A percentile compares a stretch with the other conserved stretches of the same genome.
phyloP scores from a whole-genome alignment of 257 asterid species.

The Gynochthodes officinalis region DNA sequence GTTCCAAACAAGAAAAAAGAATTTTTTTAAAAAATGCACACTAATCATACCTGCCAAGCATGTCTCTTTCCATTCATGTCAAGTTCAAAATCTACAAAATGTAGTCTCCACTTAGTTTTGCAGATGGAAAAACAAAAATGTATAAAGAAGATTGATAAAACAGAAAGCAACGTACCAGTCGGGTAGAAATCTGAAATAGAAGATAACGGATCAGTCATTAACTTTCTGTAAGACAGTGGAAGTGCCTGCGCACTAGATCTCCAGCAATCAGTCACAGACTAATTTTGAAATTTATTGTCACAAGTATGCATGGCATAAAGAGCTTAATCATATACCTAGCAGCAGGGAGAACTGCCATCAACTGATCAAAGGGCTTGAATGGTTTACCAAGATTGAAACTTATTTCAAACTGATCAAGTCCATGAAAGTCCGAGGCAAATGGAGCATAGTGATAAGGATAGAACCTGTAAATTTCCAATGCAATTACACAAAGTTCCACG shows the following conservation, averaged over 20 bases:
- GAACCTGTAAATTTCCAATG: slow-evolving; percentile 38
- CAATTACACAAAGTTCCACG: not conserved
- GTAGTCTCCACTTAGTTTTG: slow-evolving; percentile 8
- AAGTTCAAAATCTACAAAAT: slow-evolving; percentile 49
- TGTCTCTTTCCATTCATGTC: slow-evolving; percentile 58
- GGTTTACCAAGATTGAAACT: slow-evolving; percentile 54
- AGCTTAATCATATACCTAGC: slow-evolving; percentile 44
- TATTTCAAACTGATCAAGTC: slow-evolving; percentile 38
- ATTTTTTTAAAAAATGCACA: not conserved
- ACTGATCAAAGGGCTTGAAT: slow-evolving; percentile 65
- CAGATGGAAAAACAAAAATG: not conserved
- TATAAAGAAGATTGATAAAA: slow-evolving; percentile 4
- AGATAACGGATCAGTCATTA: slow-evolving; percentile 59
- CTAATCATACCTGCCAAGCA: slow-evolving; percentile 51
- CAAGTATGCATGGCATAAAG: not conserved
- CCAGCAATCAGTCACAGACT: slow-evolving; percentile 11
- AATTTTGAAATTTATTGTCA: not conserved
- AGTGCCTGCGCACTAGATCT: slow-evolving; percentile 56
- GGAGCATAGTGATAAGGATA: slow-evolving; percentile 75
- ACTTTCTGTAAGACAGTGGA: slow-evolving; percentile 45
- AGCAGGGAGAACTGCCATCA: slow-evolving; percentile 76
- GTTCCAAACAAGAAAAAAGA: not conserved
- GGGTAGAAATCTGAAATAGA: slow-evolving; percentile 67
- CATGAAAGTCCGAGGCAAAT: slow-evolving; percentile 61
- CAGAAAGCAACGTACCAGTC: slow-evolving; percentile 33